A percentile compares a stretch with the other conserved stretches of the same genome.
phyloP scores from a whole-genome alignment of 2,329 filamentous ascomycete species.

The Clonostachys byssicola region DNA sequence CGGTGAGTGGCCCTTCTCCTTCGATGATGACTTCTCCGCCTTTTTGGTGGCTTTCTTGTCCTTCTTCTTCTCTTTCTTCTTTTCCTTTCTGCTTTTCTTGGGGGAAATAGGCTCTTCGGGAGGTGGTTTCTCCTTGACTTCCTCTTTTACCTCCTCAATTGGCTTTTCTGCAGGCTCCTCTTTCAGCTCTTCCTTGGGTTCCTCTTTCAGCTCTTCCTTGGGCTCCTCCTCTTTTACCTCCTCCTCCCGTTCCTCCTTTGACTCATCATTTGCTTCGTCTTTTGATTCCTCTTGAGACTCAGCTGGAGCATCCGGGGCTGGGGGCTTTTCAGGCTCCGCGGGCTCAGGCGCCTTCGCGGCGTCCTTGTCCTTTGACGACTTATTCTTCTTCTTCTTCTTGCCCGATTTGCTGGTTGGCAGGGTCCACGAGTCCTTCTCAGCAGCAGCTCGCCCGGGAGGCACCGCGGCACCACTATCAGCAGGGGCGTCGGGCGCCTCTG shows the following conservation, averaged over 20 bases:
- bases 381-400: conserved; percentile 4
- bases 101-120: neutral
- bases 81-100: conserved; percentile 10
- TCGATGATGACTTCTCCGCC: no score
- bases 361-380: conserved; percentile 7
- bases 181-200: neutral
- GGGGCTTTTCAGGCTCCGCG: neutral
- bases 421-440: no score
- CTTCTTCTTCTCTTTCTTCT: conserved; percentile 11
- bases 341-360: neutral
- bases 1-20: neutral
- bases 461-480: no score
- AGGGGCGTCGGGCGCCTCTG: no score
- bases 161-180: conserved; percentile 2
- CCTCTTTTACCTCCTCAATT: conserved; percentile 1
- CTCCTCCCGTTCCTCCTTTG: neutral
- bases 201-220: neutral
- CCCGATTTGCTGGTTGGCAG: no score
- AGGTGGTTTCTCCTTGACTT: conserved; percentile 2
- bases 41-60: conserved; percentile 5
- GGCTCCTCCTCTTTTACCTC: no score
- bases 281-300: no score
- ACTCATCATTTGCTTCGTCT: no score
- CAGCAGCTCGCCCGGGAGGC: no score
- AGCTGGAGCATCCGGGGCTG: no score